phyloP scores from a whole-genome alignment of 176 grass and related monocot genomes.

The Ensete ventricosum region DNA sequence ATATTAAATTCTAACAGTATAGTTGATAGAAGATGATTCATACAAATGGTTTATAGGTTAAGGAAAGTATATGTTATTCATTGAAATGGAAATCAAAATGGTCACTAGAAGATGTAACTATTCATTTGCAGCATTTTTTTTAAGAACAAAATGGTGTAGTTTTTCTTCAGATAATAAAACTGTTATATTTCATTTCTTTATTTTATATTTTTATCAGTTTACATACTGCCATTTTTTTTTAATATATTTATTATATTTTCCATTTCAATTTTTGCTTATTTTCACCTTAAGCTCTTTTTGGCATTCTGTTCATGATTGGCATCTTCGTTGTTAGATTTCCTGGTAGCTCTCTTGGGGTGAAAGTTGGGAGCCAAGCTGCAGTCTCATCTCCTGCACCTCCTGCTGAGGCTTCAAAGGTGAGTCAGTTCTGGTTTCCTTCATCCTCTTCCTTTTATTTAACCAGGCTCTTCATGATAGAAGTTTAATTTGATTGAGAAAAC shows the following conservation, averaged over 20 bases:
- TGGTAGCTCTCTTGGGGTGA: conserved; percentile 59
- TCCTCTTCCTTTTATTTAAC: not conserved
- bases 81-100: too few relatives aligned
- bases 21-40: too few relatives aligned
- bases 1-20: too few relatives aligned
- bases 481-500: not conserved
- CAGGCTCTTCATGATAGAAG: not conserved
- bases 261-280: not conserved
- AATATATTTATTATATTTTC: not conserved
- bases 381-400: conserved; percentile 31
- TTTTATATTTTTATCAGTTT: not conserved
- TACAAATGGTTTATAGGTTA: too few relatives aligned
- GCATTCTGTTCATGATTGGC: not conserved
- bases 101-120: too few relatives aligned
- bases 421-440: not conserved
- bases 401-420: conserved; percentile 46
- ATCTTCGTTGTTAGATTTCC: conserved; percentile 48
- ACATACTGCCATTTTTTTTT: not conserved
- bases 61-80: too few relatives aligned
- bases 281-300: not conserved
- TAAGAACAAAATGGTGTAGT: too few relatives aligned
- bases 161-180: too few relatives aligned
- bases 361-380: conserved; percentile 28
- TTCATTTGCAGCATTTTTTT: too few relatives aligned
- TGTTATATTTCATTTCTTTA: not conserved